Percentiles rank a stretch among this genome's conserved stretches.
Conservation (phyloP, 371 early-diverging fungal genomes). For the Capillidium heterosporum region DNA sequence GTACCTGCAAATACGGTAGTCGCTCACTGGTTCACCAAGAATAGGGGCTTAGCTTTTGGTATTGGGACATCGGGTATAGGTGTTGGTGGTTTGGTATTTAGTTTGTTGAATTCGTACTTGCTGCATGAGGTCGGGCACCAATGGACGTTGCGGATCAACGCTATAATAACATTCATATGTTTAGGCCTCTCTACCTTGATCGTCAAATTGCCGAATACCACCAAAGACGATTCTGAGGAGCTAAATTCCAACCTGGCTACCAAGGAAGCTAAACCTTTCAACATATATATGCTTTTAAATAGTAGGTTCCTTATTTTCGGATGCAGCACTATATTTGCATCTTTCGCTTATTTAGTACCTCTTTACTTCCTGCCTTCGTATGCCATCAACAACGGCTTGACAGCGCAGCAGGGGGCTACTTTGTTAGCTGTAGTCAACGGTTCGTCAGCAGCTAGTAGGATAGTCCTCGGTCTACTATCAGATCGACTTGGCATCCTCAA, state of each 20-base stretch:
- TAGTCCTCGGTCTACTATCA: constrained; percentile 22
- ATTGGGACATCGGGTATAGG: constrained; percentile 42
- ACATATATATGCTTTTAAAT: background rate
- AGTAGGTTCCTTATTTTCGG: background rate
- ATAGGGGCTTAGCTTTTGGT: constrained; percentile 38
- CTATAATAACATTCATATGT: constrained; percentile 8
- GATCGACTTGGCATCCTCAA: constrained; percentile 36
- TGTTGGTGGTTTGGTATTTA: constrained; percentile 30
- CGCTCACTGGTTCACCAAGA: constrained; percentile 34
- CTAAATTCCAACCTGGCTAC: background rate
- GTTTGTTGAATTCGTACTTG: constrained; percentile 12
- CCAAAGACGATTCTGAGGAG: background rate
- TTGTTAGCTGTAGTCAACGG: constrained; percentile 28
- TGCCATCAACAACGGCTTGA: constrained; percentile 15
- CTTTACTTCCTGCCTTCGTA: constrained; percentile 18
- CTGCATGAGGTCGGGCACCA: constrained; percentile 10
- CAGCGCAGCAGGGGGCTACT: constrained; percentile 18
- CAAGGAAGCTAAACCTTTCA: background rate
- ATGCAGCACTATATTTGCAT: constrained; percentile 7
- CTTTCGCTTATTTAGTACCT: constrained; percentile 20
- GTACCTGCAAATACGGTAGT: constrained; percentile 20
- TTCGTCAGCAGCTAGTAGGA: constrained; percentile 28
- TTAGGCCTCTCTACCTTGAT: constrained; percentile 9
- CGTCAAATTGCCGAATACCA: too few species aligned
- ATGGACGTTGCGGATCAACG: constrained; percentile 15